Base-by-base conservation (phyloP, 352 stramenopile species). In the Globisporangium paroecandrum region DNA sequence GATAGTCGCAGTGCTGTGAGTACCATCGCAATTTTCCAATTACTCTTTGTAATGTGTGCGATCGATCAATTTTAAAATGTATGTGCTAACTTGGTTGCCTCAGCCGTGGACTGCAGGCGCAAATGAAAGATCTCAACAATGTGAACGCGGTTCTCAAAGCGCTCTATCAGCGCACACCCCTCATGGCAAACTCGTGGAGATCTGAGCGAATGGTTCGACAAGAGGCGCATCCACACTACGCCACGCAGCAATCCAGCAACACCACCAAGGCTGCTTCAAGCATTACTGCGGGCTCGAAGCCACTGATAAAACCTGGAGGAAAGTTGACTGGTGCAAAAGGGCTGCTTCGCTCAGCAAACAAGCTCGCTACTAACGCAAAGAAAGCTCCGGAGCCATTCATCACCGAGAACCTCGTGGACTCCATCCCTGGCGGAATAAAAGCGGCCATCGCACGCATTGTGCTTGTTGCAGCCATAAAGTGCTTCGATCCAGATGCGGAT, bases 121-220 rank as follows among this genome's bases (percentile, higher is more conserved):
- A 91, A 56, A 68, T 74, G 24, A 84, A 77, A 62, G 57, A 83
- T 5, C 51, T 79, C 25, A 69, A 72, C 25, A 74, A 91, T 46
- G 24, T 36, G 2, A 70, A 78, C 1, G 27, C 78, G 5, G 78
- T 91, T 1, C 7, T 89, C 2, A 73, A 77, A 12, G 68, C 76
- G 29, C 75, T 91, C 24, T 54, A 76, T 38, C 75, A 77, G 18
- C 76, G 83, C 25, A 64, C 72, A 5, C 81, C 81, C 13, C 68
- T 91, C 7, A 91, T 88, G 81, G 69, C 58, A 22, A 86, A 88
- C 29, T 22, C 79, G 5, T 89, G 79, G 81, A 81, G 73, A 53
- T 77, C 79, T 0, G 75, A 85, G 70, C 70, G 79, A 51, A 54
- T 70, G 32, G 20, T 74, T 2, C 74, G 77, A 1, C 64, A 70